Base-by-base conservation (phyloP, 495 filamentous ascomycete species). In the Penicillium taxi region DNA sequence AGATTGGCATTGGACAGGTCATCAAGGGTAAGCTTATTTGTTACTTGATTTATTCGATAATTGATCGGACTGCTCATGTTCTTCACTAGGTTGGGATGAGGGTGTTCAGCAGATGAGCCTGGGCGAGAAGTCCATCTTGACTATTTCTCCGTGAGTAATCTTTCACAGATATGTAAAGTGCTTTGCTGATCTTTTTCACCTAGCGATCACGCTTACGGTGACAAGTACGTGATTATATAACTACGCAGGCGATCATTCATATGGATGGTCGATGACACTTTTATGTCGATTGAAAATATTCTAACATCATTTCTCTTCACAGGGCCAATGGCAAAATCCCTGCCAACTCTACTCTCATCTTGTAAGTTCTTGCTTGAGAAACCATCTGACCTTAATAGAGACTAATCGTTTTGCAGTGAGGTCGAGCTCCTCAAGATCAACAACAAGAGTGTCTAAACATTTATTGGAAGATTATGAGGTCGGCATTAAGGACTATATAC, bases 101-200 rank as follows among this genome's bases (percentile, higher is more conserved):
- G 86, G 81, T 42, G 83, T 94, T 25, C 57, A 72, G 19, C 64
- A 75, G 42, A 90, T 94, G 84, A 78, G 68, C 45, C 63, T 86
- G 5, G 86, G 86, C 37, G 85, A 91, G 67, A 82, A 80, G 61
- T 77, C 82, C 18, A 81, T 76, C n/a, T 62, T 94, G 48, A 84
- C 80, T 20, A 90, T 90, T 44, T 71, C 75, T 14, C 73, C 77
- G 85, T 88, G 66, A 56, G 78, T 62, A n/a, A n/a, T 30, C 7
- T 21, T 12, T 2, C 12, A 32, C 12, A 36, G 19, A 9, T 3
- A 26, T 15, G 4, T 29, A 30, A 22, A 42, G 16, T 27, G 12
- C 22, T 6, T 6, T 39, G 43, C 58, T 64, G 41, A 68, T 40
- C 26, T 40, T 11, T 22, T 17, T 1, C 7, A 15, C 13, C 12